A percentile compares a stretch with the other conserved stretches of the same genome.
Conservation (phyloP, 768 basidiomycete species). For the Boletus edulis region DNA sequence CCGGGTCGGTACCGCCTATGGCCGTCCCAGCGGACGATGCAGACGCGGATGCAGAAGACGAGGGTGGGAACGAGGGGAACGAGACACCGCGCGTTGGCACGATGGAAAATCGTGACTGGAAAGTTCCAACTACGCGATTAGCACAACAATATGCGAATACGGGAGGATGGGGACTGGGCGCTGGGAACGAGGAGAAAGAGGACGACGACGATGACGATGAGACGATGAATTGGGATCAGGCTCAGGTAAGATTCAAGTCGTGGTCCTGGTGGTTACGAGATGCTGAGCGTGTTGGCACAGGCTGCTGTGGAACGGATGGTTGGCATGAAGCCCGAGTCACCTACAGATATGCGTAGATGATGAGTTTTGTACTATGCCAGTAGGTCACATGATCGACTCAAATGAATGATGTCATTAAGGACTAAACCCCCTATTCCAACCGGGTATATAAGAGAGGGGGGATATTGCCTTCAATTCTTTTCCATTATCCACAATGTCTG, state of each 20-base stretch:
- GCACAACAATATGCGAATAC: constrained; percentile 42
- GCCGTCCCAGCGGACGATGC: constrained; percentile 24
- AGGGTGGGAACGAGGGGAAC: constrained; percentile 47
- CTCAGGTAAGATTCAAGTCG: constrained; percentile 45
- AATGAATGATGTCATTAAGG: neutral
- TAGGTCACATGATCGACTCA: constrained; percentile 9
- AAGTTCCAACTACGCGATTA: constrained; percentile 32
- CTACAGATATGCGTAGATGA: constrained; percentile 28
- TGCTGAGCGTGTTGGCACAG: constrained; percentile 25
- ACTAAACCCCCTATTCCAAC: constrained; percentile 9
- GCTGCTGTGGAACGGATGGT: constrained; percentile 60
- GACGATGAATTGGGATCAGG: constrained; percentile 64
- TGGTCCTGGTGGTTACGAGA: neutral
- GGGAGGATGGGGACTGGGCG: constrained; percentile 78
- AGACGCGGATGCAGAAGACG: constrained; percentile 31
- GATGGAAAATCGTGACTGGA: constrained; percentile 32
- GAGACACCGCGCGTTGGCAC: constrained; percentile 56
- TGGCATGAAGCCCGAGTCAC: constrained; percentile 41
- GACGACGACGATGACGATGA: constrained; percentile 70
- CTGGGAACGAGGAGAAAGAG: constrained; percentile 54
- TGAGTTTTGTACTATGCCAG: neutral
- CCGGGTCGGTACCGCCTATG: constrained; percentile 6
- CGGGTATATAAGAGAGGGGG: neutral
- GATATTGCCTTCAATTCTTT: neutral
- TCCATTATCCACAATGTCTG: constrained; percentile 8